Base-by-base conservation (phyloP, 1,284 basidiomycete genomes). In the Malassezia globosa region DNA sequence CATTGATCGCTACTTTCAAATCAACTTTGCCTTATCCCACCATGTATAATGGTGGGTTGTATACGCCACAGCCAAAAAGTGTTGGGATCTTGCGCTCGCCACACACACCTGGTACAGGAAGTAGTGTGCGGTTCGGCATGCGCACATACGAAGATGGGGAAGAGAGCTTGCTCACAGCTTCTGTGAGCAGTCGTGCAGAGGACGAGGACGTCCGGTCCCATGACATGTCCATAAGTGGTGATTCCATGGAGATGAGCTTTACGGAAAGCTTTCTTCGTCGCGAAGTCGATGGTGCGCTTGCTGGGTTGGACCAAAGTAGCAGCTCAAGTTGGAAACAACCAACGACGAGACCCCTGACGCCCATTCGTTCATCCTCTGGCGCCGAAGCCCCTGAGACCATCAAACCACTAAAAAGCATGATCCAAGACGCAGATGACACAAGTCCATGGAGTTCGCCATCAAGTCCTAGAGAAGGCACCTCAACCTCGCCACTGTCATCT, bases 251-350 rank as follows among this genome's bases (percentile, higher is more conserved):
- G 19, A 56, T 60, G 24, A 63, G 61, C 14, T 65, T 65, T 50
- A 57, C 56, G 26, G 63, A 65, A 40, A 65, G 63, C 38, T 65
- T 65, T 37, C 38, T 65, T 4, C 58, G 55, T 7, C 57, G 55
- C n/a, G 63, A 60, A 36, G 61, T 58, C 5, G 61, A 58, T 7
- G 54, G 54, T 19, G 54, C 61, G 42, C 55, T 64, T 2, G 60
- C 55, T 5, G 61, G 61, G 1, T 50, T 64, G 1, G 54, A 55
- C 10, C 19, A 33, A 6, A 34, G 42, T 34, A 33, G 25, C 18
- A 7, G 40, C 16, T n/a, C n/a, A n/a, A n/a, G n/a, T n/a, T n/a
- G n/a, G n/a, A n/a, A n/a, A n/a, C n/a, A n/a, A n/a, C n/a, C n/a
- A n/a, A n/a, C n/a, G n/a, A n/a, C n/a, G n/a, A n/a, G n/a, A n/a